Percentiles rank a stretch among this genome's conserved stretches.
These are phyloP conservation scores for Leccinum pellstonianum DNA, from an alignment of 768 basidiomycete genomes.

Conservation along the genomic window DNA sequence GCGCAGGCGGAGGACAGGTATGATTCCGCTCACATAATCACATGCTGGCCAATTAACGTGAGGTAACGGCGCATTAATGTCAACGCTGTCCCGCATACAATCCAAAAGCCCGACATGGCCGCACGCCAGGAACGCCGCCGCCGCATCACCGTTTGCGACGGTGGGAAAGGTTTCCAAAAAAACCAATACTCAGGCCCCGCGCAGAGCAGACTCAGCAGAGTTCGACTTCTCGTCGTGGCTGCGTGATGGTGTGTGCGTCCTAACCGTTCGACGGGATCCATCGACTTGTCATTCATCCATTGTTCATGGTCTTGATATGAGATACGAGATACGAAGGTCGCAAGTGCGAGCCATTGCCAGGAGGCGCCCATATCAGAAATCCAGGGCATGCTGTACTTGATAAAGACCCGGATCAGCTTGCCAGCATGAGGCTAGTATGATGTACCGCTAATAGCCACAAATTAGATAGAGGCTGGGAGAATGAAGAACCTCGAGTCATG, in stretches of 20 bases:
- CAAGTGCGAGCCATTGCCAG: not conserved
- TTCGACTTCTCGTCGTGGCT: not conserved
- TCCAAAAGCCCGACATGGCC: not conserved
- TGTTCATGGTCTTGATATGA: not conserved
- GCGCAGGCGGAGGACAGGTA: not conserved
- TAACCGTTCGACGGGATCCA: constrained; percentile 4
- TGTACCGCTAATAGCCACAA: constrained; percentile 1
- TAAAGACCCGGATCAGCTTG: not conserved
- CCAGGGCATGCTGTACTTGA: constrained; percentile 16
- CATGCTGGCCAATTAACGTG: not conserved
- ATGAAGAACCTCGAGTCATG: constrained; percentile 3
- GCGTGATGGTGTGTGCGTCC: not conserved
- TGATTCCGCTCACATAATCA: not conserved
- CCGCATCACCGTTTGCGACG: constrained; percentile 1
- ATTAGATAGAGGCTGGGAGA: not conserved
- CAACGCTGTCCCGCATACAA: constrained; percentile 1
- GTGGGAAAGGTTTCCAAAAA: not conserved
- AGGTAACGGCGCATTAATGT: constrained; percentile 3
- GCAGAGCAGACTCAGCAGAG: not conserved
- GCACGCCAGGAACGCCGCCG: constrained; percentile 4
- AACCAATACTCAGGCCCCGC: constrained; percentile 10
- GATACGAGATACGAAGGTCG: constrained; percentile 4
- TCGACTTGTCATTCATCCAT: not conserved
- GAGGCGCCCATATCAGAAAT: not conserved
- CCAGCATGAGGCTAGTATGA: constrained; percentile 2